Conservation (phyloP, 495 filamentous ascomycete genomes). For the Hypoxylon cercidicola region DNA sequence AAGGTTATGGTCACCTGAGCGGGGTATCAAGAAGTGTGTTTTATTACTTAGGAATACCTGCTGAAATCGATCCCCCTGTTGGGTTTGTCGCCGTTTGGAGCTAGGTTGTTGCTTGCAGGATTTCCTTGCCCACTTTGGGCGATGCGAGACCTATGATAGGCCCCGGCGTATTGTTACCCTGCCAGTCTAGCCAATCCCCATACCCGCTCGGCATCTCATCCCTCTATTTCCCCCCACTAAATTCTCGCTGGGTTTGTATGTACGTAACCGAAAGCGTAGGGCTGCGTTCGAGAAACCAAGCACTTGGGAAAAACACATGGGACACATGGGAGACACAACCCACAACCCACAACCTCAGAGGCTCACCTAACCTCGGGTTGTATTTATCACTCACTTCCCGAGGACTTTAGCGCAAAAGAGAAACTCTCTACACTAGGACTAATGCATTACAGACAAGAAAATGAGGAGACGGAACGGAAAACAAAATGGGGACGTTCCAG, state of each 20-base stretch:
- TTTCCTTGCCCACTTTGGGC: conserved; percentile 31
- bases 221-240: conserved; percentile 15
- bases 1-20: conserved; percentile 36
- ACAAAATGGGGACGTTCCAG: conserved; percentile 10
- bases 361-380: conserved; percentile 20
- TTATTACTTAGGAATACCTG: conserved; percentile 19
- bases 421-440: conserved; percentile 4
- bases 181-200: conserved; percentile 18
- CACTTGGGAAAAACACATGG: conserved; percentile 13
- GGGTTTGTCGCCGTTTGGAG: conserved; percentile 18
- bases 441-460: conserved; percentile 26
- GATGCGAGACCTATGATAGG: conserved; percentile 28
- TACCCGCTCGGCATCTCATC: conserved; percentile 13
- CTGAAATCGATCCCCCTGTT: conserved; percentile 16
- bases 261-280: conserved; percentile 43
- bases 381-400: conserved; percentile 5
- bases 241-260: conserved; percentile 18
- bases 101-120: conserved; percentile 29
- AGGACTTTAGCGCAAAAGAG: conserved; percentile 21
- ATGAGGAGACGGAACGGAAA: conserved; percentile 13
- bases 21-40: conserved; percentile 12
- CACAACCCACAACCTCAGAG: background rate
- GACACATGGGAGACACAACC: background rate
- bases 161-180: conserved; percentile 4
- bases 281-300: conserved; percentile 36